Evolutionary conservation across 768 basidiomycete species (phyloP), one percentile per base, ranked within the genome.

Genomic region (Kwoniella europaea): DNA sequence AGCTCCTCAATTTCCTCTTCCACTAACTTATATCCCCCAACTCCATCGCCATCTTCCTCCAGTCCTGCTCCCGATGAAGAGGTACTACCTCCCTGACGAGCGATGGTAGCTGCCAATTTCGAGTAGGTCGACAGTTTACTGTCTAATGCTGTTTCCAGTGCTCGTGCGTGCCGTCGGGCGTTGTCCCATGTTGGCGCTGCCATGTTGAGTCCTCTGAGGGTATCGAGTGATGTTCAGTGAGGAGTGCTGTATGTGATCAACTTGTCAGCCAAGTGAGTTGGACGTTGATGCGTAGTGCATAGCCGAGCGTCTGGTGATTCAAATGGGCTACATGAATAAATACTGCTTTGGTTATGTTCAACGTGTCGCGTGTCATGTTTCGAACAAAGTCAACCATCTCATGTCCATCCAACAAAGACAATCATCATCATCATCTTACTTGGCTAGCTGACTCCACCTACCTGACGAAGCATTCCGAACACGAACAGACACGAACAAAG

Each of bases 121-220:
- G 93, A 89, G 84, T 98, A 98, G 10, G 92, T 87, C 0, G 93
- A 93, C 41, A 99, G 87, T 82, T 97, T 96, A 42, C 91, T 86
- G 80, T 97, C 93, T 73, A 98, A 91, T 24, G 93, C 87, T 57
- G 93, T 93, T 82, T 98, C 96, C 29, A 98, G 89, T 4, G 94
- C 94, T 77, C 95, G 88, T 84, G 93, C 93, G 84, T 96, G 94
- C 65, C 94, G 86, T 78, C 97, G 92, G 42, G 98, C 87, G 66
- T 91, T 88, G 76, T 98, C 96, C 85, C 94, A 95, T 44, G 79
- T 64, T 46, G 80, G 65, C 18, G 77, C 66, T 22, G 79, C 68
- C 74, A 74, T 78, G 18, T 16, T 44, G 43, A 55, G 13, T 27
- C 24, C 12, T 18, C 20, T 24, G 20, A 35, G 27, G 15, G 22